Evolutionary conservation across 2,329 filamentous ascomycete species (phyloP).

Genomic region (Capronia coronata): DNA sequence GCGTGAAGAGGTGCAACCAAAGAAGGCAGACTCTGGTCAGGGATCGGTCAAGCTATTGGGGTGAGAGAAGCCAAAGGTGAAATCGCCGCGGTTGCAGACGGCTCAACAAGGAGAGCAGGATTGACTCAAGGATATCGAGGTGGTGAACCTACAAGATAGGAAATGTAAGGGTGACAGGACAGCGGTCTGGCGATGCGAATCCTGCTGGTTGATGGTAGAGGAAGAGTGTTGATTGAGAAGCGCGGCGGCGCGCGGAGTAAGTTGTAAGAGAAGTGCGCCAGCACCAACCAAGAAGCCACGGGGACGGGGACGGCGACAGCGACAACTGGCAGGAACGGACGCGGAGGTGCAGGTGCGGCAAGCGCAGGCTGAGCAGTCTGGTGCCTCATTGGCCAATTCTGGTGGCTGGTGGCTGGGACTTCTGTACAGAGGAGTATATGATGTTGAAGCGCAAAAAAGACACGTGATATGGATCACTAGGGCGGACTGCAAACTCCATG

Average conservation of each 20-base stretch:
- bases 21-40: constrained; percentile 1
- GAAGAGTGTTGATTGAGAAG: constrained; percentile 9
- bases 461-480: too few relatives aligned
- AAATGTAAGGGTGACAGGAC: constrained; percentile 11
- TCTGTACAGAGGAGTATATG: too few relatives aligned
- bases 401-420: too few relatives aligned
- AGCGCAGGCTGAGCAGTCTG: too few relatives aligned
- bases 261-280: background rate
- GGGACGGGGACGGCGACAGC: background rate
- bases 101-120: constrained; percentile 3
- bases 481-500: too few relatives aligned
- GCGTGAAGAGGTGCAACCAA: constrained; percentile 2
- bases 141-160: constrained; percentile 23
- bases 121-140: constrained; percentile 13
- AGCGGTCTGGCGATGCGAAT: constrained; percentile 13
- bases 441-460: too few relatives aligned
- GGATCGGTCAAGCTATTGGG: constrained; percentile 8
- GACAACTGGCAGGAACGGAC: too few relatives aligned
- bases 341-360: too few relatives aligned
- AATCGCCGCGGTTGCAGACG: constrained; percentile 6
- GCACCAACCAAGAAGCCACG: background rate
- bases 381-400: too few relatives aligned
- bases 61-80: constrained; percentile 12
- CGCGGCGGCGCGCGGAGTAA: background rate
- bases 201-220: constrained; percentile 18